Conservation (phyloP, 352 stramenopile genomes). For the Saprolegnia parasitica region DNA sequence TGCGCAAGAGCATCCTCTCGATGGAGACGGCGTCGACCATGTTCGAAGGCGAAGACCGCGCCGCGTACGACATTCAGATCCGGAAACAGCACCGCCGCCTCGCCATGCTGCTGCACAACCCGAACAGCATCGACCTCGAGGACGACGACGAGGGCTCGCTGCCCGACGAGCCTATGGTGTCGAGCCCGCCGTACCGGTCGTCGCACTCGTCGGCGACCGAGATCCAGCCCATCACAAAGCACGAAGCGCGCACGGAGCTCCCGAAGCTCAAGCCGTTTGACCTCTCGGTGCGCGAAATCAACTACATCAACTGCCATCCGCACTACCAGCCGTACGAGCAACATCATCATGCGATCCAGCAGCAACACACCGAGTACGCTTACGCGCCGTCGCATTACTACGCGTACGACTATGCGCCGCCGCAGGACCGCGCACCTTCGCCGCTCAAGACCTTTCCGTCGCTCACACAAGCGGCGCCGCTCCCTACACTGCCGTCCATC, state of each 20-base stretch:
- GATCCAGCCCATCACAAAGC: constrained; percentile 12
- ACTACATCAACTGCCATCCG: constrained; percentile 18
- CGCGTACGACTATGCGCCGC: background rate
- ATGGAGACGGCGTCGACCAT: constrained; percentile 74
- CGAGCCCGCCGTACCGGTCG: background rate
- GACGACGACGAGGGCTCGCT: constrained; percentile 22
- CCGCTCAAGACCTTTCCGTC: background rate
- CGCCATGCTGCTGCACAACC: constrained; percentile 28
- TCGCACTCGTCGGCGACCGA: background rate
- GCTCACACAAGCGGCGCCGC: background rate
- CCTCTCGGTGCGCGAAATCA: constrained; percentile 4
- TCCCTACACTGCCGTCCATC: constrained; percentile 22
- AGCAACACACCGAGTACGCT: background rate
- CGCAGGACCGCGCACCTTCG: background rate
- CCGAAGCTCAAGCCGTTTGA: constrained; percentile 15
- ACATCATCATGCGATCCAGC: background rate
- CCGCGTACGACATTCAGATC: constrained; percentile 28
- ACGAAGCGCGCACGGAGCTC: constrained; percentile 1
- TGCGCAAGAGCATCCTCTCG: constrained; percentile 80
- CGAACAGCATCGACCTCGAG: constrained; percentile 26
- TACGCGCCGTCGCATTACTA: background rate
- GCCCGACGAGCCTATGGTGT: constrained; percentile 2
- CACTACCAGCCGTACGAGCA: background rate
- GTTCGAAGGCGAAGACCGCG: constrained; percentile 44
- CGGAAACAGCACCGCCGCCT: constrained; percentile 25